Evolutionary conservation across 768 basidiomycete species (phyloP).

Genomic region (Amanita rimosa): DNA sequence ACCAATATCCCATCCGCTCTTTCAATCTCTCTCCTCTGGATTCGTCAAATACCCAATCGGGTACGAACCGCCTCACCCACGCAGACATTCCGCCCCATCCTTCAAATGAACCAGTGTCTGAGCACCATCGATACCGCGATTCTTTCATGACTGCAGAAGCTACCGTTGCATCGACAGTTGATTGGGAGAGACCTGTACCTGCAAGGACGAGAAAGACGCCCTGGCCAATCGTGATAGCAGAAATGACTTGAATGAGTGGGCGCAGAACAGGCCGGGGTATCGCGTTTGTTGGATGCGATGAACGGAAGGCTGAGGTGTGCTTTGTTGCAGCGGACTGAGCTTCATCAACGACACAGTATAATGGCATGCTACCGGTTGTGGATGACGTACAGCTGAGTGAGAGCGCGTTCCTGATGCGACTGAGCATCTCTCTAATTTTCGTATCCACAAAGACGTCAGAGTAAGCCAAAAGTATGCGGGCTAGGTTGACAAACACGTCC

Average conservation of each 20-base stretch:
- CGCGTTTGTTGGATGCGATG: constrained; percentile 16
- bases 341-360: constrained; percentile 36
- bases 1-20: constrained; percentile 31
- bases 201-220: constrained; percentile 33
- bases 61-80: constrained; percentile 29
- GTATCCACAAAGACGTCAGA: constrained; percentile 25
- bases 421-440: constrained; percentile 21
- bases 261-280: constrained; percentile 26
- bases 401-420: constrained; percentile 12
- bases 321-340: constrained; percentile 32
- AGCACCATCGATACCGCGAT: constrained; percentile 32
- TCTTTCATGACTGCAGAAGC: constrained; percentile 36
- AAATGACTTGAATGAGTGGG: constrained; percentile 31
- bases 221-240: constrained; percentile 24
- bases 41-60: constrained; percentile 16
- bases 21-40: constrained; percentile 20
- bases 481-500: constrained; percentile 30
- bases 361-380: constrained; percentile 15
- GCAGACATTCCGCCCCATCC: constrained; percentile 17
- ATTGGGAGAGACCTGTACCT: constrained; percentile 34
- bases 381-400: not conserved
- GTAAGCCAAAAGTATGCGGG: constrained; percentile 20
- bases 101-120: constrained; percentile 33
- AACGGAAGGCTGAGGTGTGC: constrained; percentile 25
- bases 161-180: constrained; percentile 32